Evolutionary conservation across 176 grass and related monocot genomes (phyloP).

Genomic region (Saccharum officinarum): DNA sequence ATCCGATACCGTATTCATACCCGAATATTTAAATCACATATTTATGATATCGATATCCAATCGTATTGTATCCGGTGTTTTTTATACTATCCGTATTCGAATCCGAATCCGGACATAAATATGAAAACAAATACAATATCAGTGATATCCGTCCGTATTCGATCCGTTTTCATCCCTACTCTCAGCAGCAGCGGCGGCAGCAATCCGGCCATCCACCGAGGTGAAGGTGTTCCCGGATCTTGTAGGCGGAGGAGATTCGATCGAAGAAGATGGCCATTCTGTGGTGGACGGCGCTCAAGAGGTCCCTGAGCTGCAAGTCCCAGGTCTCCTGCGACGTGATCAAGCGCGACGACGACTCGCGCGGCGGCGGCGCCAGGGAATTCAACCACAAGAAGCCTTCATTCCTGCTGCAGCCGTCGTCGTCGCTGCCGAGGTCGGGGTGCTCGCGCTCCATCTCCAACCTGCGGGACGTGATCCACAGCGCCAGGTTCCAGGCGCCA

Average conservation of each 20-base stretch:
- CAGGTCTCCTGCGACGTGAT: slow-evolving; percentile 49
- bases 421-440: slow-evolving; percentile 43
- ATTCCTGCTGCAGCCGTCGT: slow-evolving; percentile 25
- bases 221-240: not conserved
- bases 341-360: slow-evolving; percentile 35
- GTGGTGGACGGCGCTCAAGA: slow-evolving; percentile 81
- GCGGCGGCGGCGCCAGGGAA: not conserved
- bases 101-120: too few species aligned
- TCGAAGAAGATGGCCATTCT: slow-evolving; percentile 43
- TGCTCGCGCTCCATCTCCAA: slow-evolving; percentile 80
- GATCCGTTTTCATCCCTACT: too few species aligned
- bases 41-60: too few species aligned
- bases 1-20: too few species aligned
- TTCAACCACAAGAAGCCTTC: not conserved
- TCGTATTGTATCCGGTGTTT: too few species aligned
- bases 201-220: not conserved
- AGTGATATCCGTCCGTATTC: too few species aligned
- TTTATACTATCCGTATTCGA: too few species aligned
- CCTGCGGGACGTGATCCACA: slow-evolving; percentile 60
- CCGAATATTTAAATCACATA: too few species aligned
- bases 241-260: not conserved
- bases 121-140: too few species aligned
- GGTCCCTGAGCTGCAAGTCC: slow-evolving; percentile 62
- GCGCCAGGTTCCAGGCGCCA: slow-evolving; percentile 3
- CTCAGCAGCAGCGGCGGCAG: not conserved